Evolutionary conservation across 192 early-diverging fungal species (phyloP).

Genomic region (Backusella sp.): DNA sequence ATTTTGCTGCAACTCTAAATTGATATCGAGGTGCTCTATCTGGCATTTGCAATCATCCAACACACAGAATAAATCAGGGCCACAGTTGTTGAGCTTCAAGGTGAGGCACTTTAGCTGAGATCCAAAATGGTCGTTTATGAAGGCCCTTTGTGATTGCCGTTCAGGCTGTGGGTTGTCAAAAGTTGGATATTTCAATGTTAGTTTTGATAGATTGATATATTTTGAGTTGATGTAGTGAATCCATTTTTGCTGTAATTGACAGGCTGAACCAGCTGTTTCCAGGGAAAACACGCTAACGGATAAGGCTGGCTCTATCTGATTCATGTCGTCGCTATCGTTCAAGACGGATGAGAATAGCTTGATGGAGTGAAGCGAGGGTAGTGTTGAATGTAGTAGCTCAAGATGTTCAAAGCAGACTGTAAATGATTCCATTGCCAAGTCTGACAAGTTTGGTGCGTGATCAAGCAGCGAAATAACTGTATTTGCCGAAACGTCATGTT

Average conservation of each 20-base stretch:
- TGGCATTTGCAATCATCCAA: not conserved
- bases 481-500: not conserved
- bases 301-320: not conserved
- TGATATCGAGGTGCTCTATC: not conserved
- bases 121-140: not conserved
- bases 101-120: not conserved
- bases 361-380: not conserved
- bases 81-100: not conserved
- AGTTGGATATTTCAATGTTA: not conserved
- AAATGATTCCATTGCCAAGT: not conserved
- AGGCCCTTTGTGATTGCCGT: no score
- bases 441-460: not conserved
- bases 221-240: not conserved
- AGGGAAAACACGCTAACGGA: not conserved
- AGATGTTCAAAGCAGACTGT: not conserved
- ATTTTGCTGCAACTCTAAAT: not conserved
- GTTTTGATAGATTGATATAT: not conserved
- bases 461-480: not conserved
- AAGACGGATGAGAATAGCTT: not conserved
- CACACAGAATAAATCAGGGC: not conserved
- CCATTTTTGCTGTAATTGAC: not conserved
- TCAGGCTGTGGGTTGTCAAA: no score
- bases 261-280: not conserved
- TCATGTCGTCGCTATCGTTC: not conserved
- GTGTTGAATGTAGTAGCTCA: not conserved